phyloP scores from a whole-genome alignment of 169 alveolate genomes.

The Plasmodium malariae region DNA sequence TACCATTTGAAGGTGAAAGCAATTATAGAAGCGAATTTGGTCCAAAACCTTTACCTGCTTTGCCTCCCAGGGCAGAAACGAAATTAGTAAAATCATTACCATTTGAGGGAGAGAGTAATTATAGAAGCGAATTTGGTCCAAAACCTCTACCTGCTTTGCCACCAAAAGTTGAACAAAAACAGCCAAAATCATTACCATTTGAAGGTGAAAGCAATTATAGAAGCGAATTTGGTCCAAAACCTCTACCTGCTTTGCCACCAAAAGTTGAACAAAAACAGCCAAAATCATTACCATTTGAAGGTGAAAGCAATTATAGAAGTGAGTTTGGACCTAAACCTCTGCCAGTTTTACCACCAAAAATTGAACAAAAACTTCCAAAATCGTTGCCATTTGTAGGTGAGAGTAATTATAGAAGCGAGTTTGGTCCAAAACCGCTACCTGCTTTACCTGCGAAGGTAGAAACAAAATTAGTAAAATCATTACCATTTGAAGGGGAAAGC shows the following conservation, averaged over 20 bases:
- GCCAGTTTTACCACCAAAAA: conserved; percentile 72
- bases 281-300: conserved; percentile 79
- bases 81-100: conserved; percentile 74
- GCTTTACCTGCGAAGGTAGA: conserved; percentile 47
- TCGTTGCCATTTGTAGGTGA: conserved; percentile 81
- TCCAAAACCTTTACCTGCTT: conserved; percentile 60
- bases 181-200: conserved; percentile 78
- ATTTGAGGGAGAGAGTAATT: conserved; percentile 65
- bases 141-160: conserved; percentile 79
- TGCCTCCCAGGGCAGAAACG: conserved; percentile 36
- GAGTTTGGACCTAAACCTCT: conserved; percentile 82
- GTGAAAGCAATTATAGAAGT: conserved; percentile 75
- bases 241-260: conserved; percentile 69
- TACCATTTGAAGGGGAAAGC: conserved; percentile 80
- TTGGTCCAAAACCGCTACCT: conserved; percentile 81
- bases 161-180: conserved; percentile 44
- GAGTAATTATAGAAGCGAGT: conserved; percentile 78
- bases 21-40: conserved; percentile 76
- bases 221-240: conserved; percentile 77
- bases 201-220: conserved; percentile 77
- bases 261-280: conserved; percentile 34
- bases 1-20: conserved; percentile 77
- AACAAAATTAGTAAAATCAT: conserved; percentile 40
- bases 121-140: conserved; percentile 76
- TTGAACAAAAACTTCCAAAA: conserved; percentile 25